phyloP scores from a whole-genome alignment of 306 rosid genomes.

The Potentilla sterilis region DNA sequence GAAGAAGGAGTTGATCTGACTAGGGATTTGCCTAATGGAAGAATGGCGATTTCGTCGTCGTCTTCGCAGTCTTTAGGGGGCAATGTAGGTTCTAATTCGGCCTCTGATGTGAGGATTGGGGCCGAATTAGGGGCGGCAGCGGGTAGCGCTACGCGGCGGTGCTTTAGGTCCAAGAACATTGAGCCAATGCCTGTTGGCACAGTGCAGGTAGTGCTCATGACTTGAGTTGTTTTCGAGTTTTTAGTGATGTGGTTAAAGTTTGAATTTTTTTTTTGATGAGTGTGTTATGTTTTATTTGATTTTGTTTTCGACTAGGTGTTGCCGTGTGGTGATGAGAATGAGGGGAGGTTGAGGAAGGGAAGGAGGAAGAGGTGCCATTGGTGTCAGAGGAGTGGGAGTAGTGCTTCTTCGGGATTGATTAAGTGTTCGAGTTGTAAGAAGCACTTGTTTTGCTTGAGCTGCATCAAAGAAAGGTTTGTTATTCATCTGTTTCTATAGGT shows the following conservation, averaged over 20 bases:
- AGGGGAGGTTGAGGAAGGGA: slow-evolving; percentile 45
- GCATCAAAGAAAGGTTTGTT: slow-evolving; percentile 79
- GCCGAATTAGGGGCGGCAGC: slow-evolving; percentile 33
- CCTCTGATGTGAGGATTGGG: slow-evolving; percentile 51
- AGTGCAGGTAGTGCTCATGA: slow-evolving; percentile 48
- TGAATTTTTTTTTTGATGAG: neutral
- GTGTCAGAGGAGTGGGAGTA: slow-evolving; percentile 63
- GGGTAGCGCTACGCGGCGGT: slow-evolving; percentile 32
- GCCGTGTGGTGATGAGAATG: slow-evolving; percentile 33
- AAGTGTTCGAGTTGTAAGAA: slow-evolving; percentile 81
- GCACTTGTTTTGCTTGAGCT: slow-evolving; percentile 76
- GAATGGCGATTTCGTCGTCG: slow-evolving; percentile 75
- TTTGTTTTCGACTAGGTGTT: slow-evolving; percentile 35
- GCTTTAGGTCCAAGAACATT: slow-evolving; percentile 86
- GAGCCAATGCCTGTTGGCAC: slow-evolving; percentile 56
- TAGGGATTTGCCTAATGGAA: slow-evolving; percentile 83
- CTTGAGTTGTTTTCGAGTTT: neutral
- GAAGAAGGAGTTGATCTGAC: slow-evolving; percentile 48
- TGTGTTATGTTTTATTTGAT: neutral
- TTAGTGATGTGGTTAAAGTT: neutral
- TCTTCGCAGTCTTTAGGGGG: slow-evolving; percentile 37
- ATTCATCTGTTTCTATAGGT: too few species aligned
- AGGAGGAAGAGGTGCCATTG: slow-evolving; percentile 82
- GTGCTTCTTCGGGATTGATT: slow-evolving; percentile 41
- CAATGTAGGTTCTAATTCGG: slow-evolving; percentile 65